phyloP scores from a whole-genome alignment of 1,139 yeast species.

The Yamadazyma conglobata region DNA sequence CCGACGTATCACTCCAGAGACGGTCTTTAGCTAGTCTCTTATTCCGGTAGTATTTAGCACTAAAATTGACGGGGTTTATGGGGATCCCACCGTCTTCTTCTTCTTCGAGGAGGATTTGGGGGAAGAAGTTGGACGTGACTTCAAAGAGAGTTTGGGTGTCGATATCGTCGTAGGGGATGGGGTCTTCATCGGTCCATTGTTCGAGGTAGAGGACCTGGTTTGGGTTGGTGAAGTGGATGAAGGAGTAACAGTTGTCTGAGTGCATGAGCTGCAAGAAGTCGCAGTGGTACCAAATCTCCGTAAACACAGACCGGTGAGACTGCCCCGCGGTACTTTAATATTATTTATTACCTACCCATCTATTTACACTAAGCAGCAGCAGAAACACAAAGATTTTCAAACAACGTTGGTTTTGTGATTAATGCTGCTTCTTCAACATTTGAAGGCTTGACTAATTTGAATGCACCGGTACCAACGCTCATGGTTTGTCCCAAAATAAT shows the following conservation, averaged over 20 bases:
- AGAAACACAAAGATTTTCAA: slow-evolving; percentile 40
- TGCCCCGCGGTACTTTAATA: no score
- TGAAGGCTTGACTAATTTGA: slow-evolving; percentile 67
- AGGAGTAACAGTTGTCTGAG: slow-evolving; percentile 22
- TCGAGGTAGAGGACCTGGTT: slow-evolving; percentile 43
- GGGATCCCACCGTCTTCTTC: slow-evolving; percentile 43
- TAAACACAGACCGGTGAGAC: no score
- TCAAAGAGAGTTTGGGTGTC: slow-evolving; percentile 38
- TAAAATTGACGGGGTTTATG: slow-evolving; percentile 34
- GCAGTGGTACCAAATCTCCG: no score
- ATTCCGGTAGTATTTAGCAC: slow-evolving; percentile 38
- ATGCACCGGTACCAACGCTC: slow-evolving; percentile 97
- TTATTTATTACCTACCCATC: no score
- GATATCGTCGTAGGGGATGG: slow-evolving; percentile 41
- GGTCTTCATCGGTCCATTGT: slow-evolving; percentile 38
- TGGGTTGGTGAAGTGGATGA: slow-evolving; percentile 36
- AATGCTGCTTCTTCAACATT: slow-evolving; percentile 43
- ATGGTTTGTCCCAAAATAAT: slow-evolving; percentile 96
- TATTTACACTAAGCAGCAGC: no score
- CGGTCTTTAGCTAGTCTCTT: slow-evolving; percentile 28
- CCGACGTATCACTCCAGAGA: slow-evolving; percentile 35
- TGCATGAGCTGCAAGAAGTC: no score
- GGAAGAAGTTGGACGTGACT: slow-evolving; percentile 34
- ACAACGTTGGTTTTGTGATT: slow-evolving; percentile 52
- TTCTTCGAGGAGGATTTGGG: slow-evolving; percentile 36